Evolutionary conservation across 1,139 yeast genomes (phyloP).

Genomic region (Pichia sp.): DNA sequence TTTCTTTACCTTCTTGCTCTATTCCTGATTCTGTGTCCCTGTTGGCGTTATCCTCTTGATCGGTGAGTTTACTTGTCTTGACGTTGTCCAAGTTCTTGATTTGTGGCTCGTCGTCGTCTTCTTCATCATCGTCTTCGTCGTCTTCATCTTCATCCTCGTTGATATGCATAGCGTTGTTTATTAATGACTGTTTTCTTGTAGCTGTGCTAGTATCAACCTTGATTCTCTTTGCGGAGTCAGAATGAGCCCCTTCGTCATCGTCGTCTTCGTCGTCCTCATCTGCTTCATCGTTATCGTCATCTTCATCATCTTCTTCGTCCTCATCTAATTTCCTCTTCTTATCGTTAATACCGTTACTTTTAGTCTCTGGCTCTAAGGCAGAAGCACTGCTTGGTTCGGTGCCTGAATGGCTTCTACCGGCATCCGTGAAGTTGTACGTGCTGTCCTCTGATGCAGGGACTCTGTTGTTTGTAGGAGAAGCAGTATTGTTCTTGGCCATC

Average conservation of each 20-base stretch:
- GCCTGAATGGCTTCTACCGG: not conserved
- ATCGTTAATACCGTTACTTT: not conserved
- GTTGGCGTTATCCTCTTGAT: no score
- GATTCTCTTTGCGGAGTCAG: no score
- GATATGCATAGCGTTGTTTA: no score
- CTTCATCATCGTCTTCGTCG: conserved; percentile 2
- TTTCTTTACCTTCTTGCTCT: conserved; percentile 4
- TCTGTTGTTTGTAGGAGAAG: not conserved
- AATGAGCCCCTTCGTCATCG: conserved; percentile 11
- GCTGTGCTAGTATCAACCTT: no score
- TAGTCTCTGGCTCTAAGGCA: not conserved
- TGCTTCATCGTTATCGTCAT: not conserved
- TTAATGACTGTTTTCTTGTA: conserved; percentile 5
- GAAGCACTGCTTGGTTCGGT: not conserved
- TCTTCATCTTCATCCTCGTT: not conserved
- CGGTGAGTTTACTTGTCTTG: no score
- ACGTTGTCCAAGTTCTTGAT: no score
- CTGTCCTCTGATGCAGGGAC: not conserved
- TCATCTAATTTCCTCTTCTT: conserved; percentile 9
- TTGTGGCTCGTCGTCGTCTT: no score
- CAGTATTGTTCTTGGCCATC: conserved; percentile 20
- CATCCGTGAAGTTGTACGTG: not conserved
- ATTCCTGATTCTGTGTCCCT: no score
- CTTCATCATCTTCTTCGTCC: conserved; percentile 10
- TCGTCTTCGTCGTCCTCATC: conserved; percentile 15